A percentile compares a stretch with the other conserved stretches of the same genome.
Conservation (phyloP, 1,284 basidiomycete species). For the Porogramme epimiltina region DNA sequence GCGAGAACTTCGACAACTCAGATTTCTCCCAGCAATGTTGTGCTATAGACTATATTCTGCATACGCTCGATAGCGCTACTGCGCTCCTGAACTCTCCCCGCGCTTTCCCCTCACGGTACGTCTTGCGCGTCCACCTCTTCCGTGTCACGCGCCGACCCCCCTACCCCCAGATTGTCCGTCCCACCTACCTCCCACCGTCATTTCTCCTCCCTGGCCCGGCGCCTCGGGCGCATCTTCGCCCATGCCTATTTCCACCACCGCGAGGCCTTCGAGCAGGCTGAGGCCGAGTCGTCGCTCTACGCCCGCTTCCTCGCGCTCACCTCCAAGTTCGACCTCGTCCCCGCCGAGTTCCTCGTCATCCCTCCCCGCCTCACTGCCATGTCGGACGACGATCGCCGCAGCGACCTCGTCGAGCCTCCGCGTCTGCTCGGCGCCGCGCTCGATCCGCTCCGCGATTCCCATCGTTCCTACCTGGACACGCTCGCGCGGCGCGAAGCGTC, state of each 20-base stretch:
- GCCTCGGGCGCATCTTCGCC: slow-evolving; percentile 92
- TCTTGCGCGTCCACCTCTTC: slow-evolving; percentile 66
- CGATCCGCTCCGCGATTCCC: slow-evolving; percentile 30
- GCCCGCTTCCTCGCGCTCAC: slow-evolving; percentile 88
- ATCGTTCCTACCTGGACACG: not conserved
- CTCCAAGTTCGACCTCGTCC: slow-evolving; percentile 81
- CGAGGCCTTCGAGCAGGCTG: slow-evolving; percentile 87
- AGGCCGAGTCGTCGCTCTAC: slow-evolving; percentile 90
- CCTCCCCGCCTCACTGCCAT: slow-evolving; percentile 42
- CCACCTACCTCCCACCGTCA: slow-evolving; percentile 82
- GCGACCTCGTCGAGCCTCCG: slow-evolving; percentile 46
- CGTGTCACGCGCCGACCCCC: slow-evolving; percentile 62
- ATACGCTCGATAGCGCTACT: slow-evolving; percentile 95
- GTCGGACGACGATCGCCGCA: slow-evolving; percentile 27
- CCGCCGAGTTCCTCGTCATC: slow-evolving; percentile 81
- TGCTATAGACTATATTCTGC: slow-evolving; percentile 96
- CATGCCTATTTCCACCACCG: slow-evolving; percentile 95
- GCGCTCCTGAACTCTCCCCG: slow-evolving; percentile 89
- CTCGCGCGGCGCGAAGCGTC: not conserved
- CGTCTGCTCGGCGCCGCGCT: slow-evolving; percentile 50
- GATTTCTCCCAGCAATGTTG: slow-evolving; percentile 76
- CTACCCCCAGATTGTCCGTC: slow-evolving; percentile 66
- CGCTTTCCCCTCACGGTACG: slow-evolving; percentile 87
- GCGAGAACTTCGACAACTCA: slow-evolving; percentile 2
- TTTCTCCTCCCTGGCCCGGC: slow-evolving; percentile 84